Evolutionary conservation across 2,329 filamentous ascomycete genomes (phyloP).

Genomic region (Diplodia intermedia): DNA sequence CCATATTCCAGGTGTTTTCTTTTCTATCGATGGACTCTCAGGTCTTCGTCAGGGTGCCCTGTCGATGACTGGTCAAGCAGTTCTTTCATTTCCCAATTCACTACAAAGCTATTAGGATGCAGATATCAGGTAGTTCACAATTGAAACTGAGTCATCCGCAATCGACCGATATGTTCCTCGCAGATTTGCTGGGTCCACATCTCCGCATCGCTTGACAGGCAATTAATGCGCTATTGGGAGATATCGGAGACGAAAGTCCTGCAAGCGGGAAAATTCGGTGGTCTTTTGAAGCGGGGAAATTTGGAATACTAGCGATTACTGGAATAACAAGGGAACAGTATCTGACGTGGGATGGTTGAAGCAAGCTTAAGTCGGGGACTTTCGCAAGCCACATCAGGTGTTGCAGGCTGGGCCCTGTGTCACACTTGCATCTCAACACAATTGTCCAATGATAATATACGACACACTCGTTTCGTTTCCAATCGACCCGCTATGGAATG

Average conservation of each 20-base stretch:
- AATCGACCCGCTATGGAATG: neutral
- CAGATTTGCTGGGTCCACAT: too few species aligned
- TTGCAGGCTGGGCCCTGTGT: slow-evolving; percentile 3
- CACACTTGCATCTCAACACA: slow-evolving; percentile 4
- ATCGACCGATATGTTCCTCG: neutral
- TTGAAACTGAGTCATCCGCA: too few species aligned
- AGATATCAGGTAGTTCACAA: too few species aligned
- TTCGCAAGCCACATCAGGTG: slow-evolving; percentile 15
- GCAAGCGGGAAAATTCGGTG: slow-evolving; percentile 14
- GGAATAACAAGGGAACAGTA: neutral
- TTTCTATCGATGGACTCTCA: too few species aligned
- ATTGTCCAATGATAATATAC: neutral
- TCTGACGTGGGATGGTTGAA: slow-evolving; percentile 18
- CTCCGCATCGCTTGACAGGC: neutral
- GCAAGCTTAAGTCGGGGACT: slow-evolving; percentile 24
- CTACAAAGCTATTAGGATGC: too few species aligned
- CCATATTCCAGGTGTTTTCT: too few species aligned
- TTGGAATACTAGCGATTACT: neutral
- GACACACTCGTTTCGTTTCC: neutral
- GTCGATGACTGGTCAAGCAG: too few species aligned
- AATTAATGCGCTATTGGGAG: neutral
- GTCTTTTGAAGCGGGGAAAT: neutral
- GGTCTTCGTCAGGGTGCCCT: too few species aligned
- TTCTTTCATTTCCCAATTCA: too few species aligned
- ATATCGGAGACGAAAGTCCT: neutral